phyloP scores from a whole-genome alignment of 1,284 basidiomycete genomes.

The Cryptococcus wingfieldii region DNA sequence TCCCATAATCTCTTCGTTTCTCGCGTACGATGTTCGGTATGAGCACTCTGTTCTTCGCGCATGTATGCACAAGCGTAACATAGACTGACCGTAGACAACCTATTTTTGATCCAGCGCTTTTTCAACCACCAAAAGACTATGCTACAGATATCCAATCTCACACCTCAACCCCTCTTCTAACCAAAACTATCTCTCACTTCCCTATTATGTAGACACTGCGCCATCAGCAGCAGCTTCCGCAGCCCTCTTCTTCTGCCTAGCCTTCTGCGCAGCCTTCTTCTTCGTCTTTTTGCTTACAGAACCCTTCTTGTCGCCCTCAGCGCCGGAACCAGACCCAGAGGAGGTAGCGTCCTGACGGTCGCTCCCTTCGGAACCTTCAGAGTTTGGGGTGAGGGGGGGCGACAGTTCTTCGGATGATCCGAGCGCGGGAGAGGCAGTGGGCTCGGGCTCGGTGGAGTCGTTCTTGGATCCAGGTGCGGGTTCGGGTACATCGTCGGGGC shows the following conservation, averaged over 20 bases:
- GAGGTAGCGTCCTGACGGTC: background rate
- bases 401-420: background rate
- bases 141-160: too few relatives aligned
- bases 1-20: too few relatives aligned
- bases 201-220: too few relatives aligned
- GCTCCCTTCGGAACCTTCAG: background rate
- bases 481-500: background rate
- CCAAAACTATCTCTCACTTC: too few relatives aligned
- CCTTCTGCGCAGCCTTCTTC: slow-evolving; percentile 1
- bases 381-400: background rate
- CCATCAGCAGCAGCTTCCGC: background rate
- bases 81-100: too few relatives aligned
- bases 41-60: too few relatives aligned
- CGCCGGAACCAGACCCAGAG: background rate
- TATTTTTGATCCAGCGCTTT: too few relatives aligned
- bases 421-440: background rate
- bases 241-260: background rate
- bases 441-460: background rate
- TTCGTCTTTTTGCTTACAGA: background rate
- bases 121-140: too few relatives aligned
- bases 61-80: too few relatives aligned
- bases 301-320: background rate
- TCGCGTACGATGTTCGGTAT: too few relatives aligned
- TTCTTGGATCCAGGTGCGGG: background rate
- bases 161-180: too few relatives aligned